Evolutionary conservation across 192 early-diverging fungal genomes (phyloP).

Genomic region (Rhizoclosmatium globosum): DNA sequence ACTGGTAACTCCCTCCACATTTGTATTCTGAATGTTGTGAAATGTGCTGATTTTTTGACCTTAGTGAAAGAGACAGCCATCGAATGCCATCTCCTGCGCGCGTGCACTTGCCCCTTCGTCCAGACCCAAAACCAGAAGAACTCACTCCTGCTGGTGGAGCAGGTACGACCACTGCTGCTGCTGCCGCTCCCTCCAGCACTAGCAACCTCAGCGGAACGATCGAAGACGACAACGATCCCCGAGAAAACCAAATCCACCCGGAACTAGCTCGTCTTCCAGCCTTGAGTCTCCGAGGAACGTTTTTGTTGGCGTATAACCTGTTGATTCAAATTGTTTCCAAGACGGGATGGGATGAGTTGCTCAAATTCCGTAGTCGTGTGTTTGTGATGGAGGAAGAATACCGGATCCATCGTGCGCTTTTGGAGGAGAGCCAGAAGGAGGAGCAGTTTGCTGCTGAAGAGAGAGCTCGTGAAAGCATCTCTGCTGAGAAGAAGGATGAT

Average conservation of each 20-base stretch:
- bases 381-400: constrained; percentile 99
- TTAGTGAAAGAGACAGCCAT: constrained; percentile 79
- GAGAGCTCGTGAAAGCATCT: neutral
- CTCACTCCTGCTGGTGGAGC: neutral
- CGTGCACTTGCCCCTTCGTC: constrained; percentile 88
- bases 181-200: neutral
- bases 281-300: constrained; percentile 91
- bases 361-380: constrained; percentile 79
- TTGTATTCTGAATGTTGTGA: constrained; percentile 33
- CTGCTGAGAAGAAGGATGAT: neutral
- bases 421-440: constrained; percentile 67
- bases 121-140: constrained; percentile 60
- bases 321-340: constrained; percentile 81
- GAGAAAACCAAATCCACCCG: constrained; percentile 65
- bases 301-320: constrained; percentile 85
- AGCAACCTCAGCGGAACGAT: constrained; percentile 45
- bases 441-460: constrained; percentile 13
- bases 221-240: constrained; percentile 60
- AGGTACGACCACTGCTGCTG: neutral
- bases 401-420: constrained; percentile 71
- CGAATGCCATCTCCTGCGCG: constrained; percentile 90
- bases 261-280: constrained; percentile 87
- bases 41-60: neutral
- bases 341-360: constrained; percentile 96
- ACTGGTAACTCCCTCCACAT: constrained; percentile 67